Conservation (phyloP, 208 protist species). For the Crithidia brevicula region DNA sequence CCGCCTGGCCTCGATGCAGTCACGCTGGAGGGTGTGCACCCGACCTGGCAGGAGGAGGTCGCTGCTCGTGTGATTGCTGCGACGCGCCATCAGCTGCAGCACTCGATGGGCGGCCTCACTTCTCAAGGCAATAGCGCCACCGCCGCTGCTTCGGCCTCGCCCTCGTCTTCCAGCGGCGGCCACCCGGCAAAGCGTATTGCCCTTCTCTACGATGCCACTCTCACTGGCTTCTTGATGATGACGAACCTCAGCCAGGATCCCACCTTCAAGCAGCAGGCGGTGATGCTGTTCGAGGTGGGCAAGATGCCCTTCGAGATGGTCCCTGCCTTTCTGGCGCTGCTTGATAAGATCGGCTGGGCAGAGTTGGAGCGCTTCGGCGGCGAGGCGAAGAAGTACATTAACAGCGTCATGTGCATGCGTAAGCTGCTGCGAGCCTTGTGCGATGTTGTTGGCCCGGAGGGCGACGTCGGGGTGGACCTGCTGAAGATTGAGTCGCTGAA, state of each 20-base stretch:
- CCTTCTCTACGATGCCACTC: slow-evolving; percentile 95
- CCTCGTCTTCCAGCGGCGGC: not conserved
- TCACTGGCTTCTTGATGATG: slow-evolving; percentile 99
- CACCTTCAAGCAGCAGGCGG: slow-evolving; percentile 88
- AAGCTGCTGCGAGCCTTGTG: slow-evolving; percentile 70
- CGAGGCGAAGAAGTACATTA: slow-evolving; percentile 90
- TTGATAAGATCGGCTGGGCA: slow-evolving; percentile 57
- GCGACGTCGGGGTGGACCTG: slow-evolving; percentile 77
- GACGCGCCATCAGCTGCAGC: slow-evolving; percentile 31
- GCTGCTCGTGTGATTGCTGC: slow-evolving; percentile 27
- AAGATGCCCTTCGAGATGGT: slow-evolving; percentile 86
- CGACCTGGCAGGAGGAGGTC: slow-evolving; percentile 57
- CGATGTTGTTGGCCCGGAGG: slow-evolving; percentile 44
- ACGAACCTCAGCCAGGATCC: slow-evolving; percentile 93
- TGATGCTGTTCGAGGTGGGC: slow-evolving; percentile 92
- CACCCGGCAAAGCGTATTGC: slow-evolving; percentile 89
- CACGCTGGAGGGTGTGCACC: slow-evolving; percentile 46
- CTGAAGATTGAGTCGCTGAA: slow-evolving; percentile 91
- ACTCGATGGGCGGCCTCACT: slow-evolving; percentile 20
- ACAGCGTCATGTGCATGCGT: slow-evolving; percentile 80
- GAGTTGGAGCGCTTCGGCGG: slow-evolving; percentile 55
- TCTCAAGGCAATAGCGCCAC: no score
- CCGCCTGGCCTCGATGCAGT: slow-evolving; percentile 31
- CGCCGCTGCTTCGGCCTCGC: not conserved
- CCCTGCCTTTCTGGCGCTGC: slow-evolving; percentile 68